These are phyloP conservation scores for Cadophora malorum DNA, from an alignment of 2,329 filamentous ascomycete species.

Conservation along the genomic window DNA sequence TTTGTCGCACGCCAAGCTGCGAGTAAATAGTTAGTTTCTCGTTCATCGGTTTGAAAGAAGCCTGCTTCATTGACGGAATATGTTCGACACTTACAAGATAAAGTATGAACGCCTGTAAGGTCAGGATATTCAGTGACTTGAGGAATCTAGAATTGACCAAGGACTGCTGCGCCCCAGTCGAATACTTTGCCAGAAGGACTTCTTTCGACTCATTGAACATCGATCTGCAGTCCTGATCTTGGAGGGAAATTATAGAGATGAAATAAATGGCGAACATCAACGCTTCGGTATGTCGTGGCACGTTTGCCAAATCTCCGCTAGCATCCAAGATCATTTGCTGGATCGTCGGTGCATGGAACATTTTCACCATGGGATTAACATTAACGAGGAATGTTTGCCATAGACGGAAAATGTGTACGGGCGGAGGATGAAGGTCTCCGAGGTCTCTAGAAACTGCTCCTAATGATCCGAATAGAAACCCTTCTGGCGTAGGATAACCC, in stretches of 20 bases:
- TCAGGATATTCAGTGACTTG: slow-evolving; percentile 67
- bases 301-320: slow-evolving; percentile 55
- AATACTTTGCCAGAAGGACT: slow-evolving; percentile 59
- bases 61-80: not conserved
- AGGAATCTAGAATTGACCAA: slow-evolving; percentile 72
- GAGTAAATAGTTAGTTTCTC: slow-evolving; percentile 30
- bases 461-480: slow-evolving; percentile 56
- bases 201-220: slow-evolving; percentile 61
- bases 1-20: slow-evolving; percentile 46
- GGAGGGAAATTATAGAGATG: slow-evolving; percentile 64
- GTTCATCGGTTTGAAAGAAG: not conserved
- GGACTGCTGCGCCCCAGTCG: slow-evolving; percentile 67
- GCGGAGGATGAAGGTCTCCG: slow-evolving; percentile 58
- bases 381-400: slow-evolving; percentile 76
- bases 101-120: slow-evolving; percentile 71
- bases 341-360: slow-evolving; percentile 70
- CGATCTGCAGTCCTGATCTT: slow-evolving; percentile 58
- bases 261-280: slow-evolving; percentile 73
- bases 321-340: slow-evolving; percentile 68
- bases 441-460: slow-evolving; percentile 50
- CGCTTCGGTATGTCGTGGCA: slow-evolving; percentile 62
- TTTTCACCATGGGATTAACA: slow-evolving; percentile 72
- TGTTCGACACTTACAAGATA: slow-evolving; percentile 61
- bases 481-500: slow-evolving; percentile 40
- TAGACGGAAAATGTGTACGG: slow-evolving; percentile 66